Percentiles rank a stretch among this genome's conserved stretches.
Conservation (phyloP, 108 stramenopile species). For the Craspedostauros australis region DNA sequence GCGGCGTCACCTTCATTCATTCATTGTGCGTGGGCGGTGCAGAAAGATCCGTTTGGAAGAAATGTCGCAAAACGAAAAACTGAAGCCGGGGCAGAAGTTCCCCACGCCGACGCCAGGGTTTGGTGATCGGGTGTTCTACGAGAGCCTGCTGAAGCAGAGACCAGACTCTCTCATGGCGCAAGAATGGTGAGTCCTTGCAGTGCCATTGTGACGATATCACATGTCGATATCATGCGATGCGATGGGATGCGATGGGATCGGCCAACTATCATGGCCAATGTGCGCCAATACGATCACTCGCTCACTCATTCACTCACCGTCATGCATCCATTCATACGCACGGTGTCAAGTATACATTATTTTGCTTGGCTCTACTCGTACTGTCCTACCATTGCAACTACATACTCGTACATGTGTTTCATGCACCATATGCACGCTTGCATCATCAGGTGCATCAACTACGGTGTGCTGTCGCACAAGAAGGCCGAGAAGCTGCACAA, state of each 20-base stretch:
- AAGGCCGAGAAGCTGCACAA: constrained; percentile 53
- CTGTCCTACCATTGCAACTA: no score
- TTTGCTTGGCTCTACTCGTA: no score
- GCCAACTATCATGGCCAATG: neutral
- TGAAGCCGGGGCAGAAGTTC: constrained; percentile 79
- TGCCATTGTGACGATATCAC: no score
- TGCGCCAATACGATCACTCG: no score
- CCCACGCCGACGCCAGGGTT: constrained; percentile 83
- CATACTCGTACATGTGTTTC: neutral
- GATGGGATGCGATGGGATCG: neutral
- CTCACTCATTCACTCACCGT: no score
- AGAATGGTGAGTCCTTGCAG: constrained; percentile 75
- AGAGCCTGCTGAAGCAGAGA: constrained; percentile 68
- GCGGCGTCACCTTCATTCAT: no score
- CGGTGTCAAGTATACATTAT: no score
- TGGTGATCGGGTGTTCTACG: constrained; percentile 72
- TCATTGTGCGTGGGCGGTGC: no score
- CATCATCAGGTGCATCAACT: constrained; percentile 61
- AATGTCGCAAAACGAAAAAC: no score
- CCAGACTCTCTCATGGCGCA: constrained; percentile 82
- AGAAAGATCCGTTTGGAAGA: no score
- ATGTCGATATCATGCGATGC: neutral
- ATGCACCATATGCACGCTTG: no score
- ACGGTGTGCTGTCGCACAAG: constrained; percentile 67
- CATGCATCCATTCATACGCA: no score